Evolutionary conservation across 2,329 filamentous ascomycete genomes (phyloP).

Genomic region (Colletotrichum noveboracense): DNA sequence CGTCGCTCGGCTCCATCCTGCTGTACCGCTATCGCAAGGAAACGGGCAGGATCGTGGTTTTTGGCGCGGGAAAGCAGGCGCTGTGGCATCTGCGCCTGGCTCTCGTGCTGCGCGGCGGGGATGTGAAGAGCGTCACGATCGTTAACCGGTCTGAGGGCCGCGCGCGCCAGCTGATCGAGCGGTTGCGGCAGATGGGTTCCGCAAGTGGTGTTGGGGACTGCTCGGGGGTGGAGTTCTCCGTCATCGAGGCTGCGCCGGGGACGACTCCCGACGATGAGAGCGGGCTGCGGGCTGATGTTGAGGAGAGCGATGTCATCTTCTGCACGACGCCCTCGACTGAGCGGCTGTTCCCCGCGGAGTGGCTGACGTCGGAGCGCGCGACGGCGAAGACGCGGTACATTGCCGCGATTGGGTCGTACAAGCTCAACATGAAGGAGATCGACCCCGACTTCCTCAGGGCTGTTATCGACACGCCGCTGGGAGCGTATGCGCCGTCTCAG

Average conservation of each 20-base stretch:
- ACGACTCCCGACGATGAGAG: conserved; percentile 21
- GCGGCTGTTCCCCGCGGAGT: conserved; percentile 30
- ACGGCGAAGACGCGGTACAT: conserved; percentile 30
- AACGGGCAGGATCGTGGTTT: conserved; percentile 28
- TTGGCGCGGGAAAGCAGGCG: conserved; percentile 27
- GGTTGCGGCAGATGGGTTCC: conserved; percentile 26
- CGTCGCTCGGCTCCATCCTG: conserved; percentile 52
- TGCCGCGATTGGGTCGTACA: conserved; percentile 35
- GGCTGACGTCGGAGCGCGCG: conserved; percentile 20
- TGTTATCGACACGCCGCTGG: conserved; percentile 21
- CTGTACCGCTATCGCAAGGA: conserved; percentile 18
- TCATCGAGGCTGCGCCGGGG: conserved; percentile 10
- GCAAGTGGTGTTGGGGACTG: conserved; percentile 7
- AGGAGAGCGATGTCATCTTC: conserved; percentile 32
- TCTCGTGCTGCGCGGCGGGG: conserved; percentile 50
- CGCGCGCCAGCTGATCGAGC: not conserved
- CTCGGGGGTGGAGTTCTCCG: not conserved
- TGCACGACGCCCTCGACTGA: conserved; percentile 35
- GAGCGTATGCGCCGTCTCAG: not conserved
- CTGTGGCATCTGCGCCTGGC: conserved; percentile 75
- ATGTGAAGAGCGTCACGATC: conserved; percentile 33
- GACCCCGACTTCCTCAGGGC: conserved; percentile 31
- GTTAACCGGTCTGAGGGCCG: conserved; percentile 35
- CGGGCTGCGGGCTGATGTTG: conserved; percentile 14
- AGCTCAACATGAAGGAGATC: conserved; percentile 36